Percentiles rank a stretch among this genome's conserved stretches.
Conservation (phyloP, 2,329 filamentous ascomycete species). For the Colletotrichum karsti region DNA sequence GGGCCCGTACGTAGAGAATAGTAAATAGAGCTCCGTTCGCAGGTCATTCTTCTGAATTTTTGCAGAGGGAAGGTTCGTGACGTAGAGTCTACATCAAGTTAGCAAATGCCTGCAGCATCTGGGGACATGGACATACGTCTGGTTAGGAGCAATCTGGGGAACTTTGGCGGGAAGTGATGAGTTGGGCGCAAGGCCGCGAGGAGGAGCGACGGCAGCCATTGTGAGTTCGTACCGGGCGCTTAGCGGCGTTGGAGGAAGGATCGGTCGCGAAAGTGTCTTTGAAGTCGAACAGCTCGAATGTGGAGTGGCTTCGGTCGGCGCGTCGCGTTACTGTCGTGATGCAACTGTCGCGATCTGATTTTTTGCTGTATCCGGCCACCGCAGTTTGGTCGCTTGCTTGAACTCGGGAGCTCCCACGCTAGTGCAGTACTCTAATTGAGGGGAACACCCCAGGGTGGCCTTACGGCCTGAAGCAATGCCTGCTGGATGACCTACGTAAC, state of each 20-base stretch:
- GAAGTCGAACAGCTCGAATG: background rate
- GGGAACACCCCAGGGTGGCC: slow-evolving; percentile 18
- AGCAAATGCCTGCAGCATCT: background rate
- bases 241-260: background rate
- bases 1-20: slow-evolving; percentile 93
- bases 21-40: slow-evolving; percentile 86
- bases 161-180: slow-evolving; percentile 58
- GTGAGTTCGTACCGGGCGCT: slow-evolving; percentile 20
- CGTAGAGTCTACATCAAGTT: slow-evolving; percentile 73
- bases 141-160: slow-evolving; percentile 71
- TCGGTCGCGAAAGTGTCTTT: background rate
- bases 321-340: background rate
- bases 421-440: background rate
- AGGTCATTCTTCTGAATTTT: slow-evolving; percentile 92
- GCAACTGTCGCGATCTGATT: slow-evolving; percentile 10
- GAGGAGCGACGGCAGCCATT: slow-evolving; percentile 45
- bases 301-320: background rate
- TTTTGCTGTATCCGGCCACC: slow-evolving; percentile 17
- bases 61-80: slow-evolving; percentile 84
- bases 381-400: slow-evolving; percentile 5
- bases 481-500: slow-evolving; percentile 8
- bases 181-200: slow-evolving; percentile 49
- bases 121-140: slow-evolving; percentile 66
- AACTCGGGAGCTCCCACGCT: slow-evolving; percentile 14
- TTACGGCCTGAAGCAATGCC: slow-evolving; percentile 17